Evolutionary conservation across 371 early-diverging fungal species (phyloP).

Genomic region (Mortierella sp.): DNA sequence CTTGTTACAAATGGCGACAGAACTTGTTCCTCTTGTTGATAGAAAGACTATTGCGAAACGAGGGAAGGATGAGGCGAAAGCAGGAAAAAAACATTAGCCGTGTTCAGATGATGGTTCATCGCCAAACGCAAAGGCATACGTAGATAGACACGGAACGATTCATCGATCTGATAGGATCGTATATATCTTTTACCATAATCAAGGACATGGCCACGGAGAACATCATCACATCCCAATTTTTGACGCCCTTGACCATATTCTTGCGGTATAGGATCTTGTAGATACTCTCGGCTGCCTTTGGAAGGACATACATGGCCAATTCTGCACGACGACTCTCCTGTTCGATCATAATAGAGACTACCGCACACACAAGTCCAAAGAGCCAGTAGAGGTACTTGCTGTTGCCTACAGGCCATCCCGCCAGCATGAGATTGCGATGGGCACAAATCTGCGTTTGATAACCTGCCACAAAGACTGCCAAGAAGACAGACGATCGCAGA

Average conservation of each 20-base stretch:
- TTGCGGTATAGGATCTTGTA: slow-evolving; percentile 68
- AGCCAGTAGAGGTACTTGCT: slow-evolving; percentile 72
- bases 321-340: slow-evolving; percentile 74
- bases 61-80: background rate
- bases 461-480: slow-evolving; percentile 68
- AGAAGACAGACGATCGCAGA: slow-evolving; percentile 68
- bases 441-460: slow-evolving; percentile 71
- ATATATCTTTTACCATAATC: slow-evolving; percentile 61
- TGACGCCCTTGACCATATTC: slow-evolving; percentile 67
- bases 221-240: slow-evolving; percentile 67
- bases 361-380: slow-evolving; percentile 66
- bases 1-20: slow-evolving; percentile 67
- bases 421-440: slow-evolving; percentile 64
- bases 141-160: background rate
- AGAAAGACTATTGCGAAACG: slow-evolving; percentile 58
- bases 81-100: background rate
- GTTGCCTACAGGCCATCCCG: slow-evolving; percentile 55
- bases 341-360: slow-evolving; percentile 72
- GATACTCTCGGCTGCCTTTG: slow-evolving; percentile 68
- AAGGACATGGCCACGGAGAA: slow-evolving; percentile 68
- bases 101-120: too few relatives aligned
- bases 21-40: slow-evolving; percentile 70
- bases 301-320: slow-evolving; percentile 74
- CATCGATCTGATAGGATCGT: background rate
- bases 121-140: too few relatives aligned